Evolutionary conservation across 78 protist species (phyloP).

Genomic region (Polysphondylium violaceum): DNA sequence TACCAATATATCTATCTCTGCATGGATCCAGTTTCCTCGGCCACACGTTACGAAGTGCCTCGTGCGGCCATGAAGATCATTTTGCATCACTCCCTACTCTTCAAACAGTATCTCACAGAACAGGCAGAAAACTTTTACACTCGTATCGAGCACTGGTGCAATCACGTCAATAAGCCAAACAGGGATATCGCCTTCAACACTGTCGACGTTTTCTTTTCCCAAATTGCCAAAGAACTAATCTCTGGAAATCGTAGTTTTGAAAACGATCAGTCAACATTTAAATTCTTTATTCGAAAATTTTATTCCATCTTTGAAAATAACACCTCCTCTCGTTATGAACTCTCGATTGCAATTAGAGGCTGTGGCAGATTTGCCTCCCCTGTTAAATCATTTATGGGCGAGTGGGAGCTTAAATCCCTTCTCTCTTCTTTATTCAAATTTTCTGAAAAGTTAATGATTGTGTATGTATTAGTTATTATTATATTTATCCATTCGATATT

Average conservation of each 20-base stretch:
- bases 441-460: conserved; percentile 76
- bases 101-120: conserved; percentile 77
- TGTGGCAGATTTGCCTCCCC: conserved; percentile 88
- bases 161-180: conserved; percentile 72
- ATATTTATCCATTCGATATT: not conserved
- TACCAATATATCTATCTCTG: conserved; percentile 69
- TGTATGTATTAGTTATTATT: conserved; percentile 26
- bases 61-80: conserved; percentile 69
- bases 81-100: conserved; percentile 33
- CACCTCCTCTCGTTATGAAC: conserved; percentile 12
- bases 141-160: conserved; percentile 56
- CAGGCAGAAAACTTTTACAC: conserved; percentile 46
- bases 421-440: conserved; percentile 65
- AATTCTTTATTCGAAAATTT: conserved; percentile 77
- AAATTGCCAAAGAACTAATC: conserved; percentile 48
- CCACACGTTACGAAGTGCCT: conserved; percentile 51
- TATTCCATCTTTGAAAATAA: conserved; percentile 41
- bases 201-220: conserved; percentile 61
- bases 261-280: conserved; percentile 51
- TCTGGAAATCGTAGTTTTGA: conserved; percentile 58
- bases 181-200: conserved; percentile 77
- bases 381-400: conserved; percentile 80
- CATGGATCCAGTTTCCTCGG: conserved; percentile 35
- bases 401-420: conserved; percentile 77
- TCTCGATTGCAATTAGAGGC: conserved; percentile 85